Percentiles rank a stretch among this genome's conserved stretches.
phyloP scores from a whole-genome alignment of 1,139 yeast species.

The Saccharomycopsis phalli region DNA sequence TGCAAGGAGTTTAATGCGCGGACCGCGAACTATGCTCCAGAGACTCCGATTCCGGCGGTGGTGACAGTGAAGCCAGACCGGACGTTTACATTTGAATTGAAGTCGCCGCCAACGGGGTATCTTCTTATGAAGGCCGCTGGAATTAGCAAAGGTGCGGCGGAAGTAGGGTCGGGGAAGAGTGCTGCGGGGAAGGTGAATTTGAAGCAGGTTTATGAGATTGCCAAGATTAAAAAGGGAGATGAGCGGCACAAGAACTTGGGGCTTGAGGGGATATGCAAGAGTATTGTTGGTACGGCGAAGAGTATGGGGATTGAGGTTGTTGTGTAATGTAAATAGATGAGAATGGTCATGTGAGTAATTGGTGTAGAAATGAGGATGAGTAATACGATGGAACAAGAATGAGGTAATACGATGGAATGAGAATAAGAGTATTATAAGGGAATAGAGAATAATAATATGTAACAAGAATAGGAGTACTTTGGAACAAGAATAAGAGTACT shows the following conservation, averaged over 20 bases:
- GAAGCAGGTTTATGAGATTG: conserved; percentile 90
- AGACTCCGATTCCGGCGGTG: conserved; percentile 81
- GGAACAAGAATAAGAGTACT: no score
- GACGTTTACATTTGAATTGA: conserved; percentile 75
- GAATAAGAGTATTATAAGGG: no score
- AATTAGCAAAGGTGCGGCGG: conserved; percentile 66
- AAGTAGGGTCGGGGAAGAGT: conserved; percentile 42
- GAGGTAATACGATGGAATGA: no score
- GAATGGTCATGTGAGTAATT: conserved; percentile 1
- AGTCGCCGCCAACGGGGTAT: conserved; percentile 90
- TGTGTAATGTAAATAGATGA: conserved; percentile 36
- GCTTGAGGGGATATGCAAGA: conserved; percentile 69
- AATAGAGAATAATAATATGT: neutral
- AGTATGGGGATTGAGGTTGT: conserved; percentile 82
- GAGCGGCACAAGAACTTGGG: conserved; percentile 65
- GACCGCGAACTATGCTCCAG: conserved; percentile 78
- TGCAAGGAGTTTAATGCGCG: conserved; percentile 98
- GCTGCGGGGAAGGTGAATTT: conserved; percentile 66
- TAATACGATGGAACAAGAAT: no score
- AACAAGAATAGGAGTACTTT: no score
- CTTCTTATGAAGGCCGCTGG: conserved; percentile 77
- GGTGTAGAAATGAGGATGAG: neutral
- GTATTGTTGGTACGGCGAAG: conserved; percentile 78
- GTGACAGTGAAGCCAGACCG: conserved; percentile 90
- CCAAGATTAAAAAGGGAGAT: conserved; percentile 86